Conservation (phyloP, 2,329 filamentous ascomycete genomes). For the Fusarium protoensiforme region DNA sequence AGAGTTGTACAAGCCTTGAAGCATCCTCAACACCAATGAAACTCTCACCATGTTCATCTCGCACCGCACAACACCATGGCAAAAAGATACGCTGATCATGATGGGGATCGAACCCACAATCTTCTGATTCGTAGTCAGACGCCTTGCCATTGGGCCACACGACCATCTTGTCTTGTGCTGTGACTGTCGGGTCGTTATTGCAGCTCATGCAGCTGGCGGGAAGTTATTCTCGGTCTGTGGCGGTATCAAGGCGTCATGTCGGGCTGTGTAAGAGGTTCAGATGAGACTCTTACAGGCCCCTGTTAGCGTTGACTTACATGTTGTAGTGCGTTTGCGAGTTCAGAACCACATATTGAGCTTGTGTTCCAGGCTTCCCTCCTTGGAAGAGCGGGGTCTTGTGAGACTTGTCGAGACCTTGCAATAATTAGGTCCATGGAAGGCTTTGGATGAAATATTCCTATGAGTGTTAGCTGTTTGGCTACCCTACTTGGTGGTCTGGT, state of each 20-base stretch:
- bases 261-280: neutral
- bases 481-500: neutral
- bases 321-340: neutral
- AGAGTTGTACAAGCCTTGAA: neutral
- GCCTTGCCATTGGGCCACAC: constrained; percentile 40
- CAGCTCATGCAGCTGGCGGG: neutral
- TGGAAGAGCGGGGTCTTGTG: neutral
- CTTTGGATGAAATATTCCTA: neutral
- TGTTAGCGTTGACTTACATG: neutral
- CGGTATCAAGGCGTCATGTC: neutral
- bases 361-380: neutral
- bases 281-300: neutral
- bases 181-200: neutral
- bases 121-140: constrained; percentile 45
- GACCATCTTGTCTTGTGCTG: neutral
- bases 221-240: neutral
- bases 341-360: neutral
- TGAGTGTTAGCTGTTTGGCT: neutral
- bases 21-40: neutral
- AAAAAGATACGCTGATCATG: constrained; percentile 30
- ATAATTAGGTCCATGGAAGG: neutral
- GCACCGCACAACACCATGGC: neutral
- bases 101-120: constrained; percentile 42
- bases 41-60: neutral
- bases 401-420: neutral